phyloP scores from a whole-genome alignment of 176 grass and related monocot genomes.

The Ananas comosus region DNA sequence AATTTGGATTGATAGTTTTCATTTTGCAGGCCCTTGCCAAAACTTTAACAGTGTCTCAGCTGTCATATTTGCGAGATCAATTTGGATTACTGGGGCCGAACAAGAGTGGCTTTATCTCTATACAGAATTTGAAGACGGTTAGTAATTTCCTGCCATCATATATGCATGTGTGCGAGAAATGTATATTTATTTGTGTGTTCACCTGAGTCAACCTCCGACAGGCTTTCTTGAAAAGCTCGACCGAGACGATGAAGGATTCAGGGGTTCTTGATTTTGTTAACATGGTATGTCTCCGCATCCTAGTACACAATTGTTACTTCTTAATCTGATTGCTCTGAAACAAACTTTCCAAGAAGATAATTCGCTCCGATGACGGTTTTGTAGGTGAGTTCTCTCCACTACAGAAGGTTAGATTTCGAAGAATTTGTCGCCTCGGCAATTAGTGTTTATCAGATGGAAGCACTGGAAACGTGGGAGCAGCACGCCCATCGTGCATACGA shows the following conservation, averaged over 20 bases:
- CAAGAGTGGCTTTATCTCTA: constrained; percentile 45
- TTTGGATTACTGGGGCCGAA: constrained; percentile 36
- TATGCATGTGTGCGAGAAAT: constrained; percentile 3
- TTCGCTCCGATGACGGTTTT: constrained; percentile 1
- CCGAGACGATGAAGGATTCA: constrained; percentile 46
- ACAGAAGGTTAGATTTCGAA: constrained; percentile 46
- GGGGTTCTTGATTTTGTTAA: constrained; percentile 34
- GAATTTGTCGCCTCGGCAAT: constrained; percentile 43
- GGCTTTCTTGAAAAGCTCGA: constrained; percentile 32
- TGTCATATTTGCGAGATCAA: constrained; percentile 36
- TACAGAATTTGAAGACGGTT: constrained; percentile 46
- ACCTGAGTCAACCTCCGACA: neutral
- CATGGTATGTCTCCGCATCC: constrained; percentile 17
- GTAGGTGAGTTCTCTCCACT: constrained; percentile 43
- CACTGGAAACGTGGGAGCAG: constrained; percentile 37
- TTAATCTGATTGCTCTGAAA: neutral
- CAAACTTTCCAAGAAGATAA: neutral
- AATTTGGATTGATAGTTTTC: constrained; percentile 9
- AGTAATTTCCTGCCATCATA: constrained; percentile 2
- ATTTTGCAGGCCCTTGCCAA: constrained; percentile 44
- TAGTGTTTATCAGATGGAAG: constrained; percentile 56
- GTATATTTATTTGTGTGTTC: neutral
- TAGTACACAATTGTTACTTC: neutral
- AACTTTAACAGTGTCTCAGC: constrained; percentile 39
- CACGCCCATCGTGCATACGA: constrained; percentile 39